Base-by-base conservation (phyloP, 106 monocot species). In the Xerophyta viscosa region DNA sequence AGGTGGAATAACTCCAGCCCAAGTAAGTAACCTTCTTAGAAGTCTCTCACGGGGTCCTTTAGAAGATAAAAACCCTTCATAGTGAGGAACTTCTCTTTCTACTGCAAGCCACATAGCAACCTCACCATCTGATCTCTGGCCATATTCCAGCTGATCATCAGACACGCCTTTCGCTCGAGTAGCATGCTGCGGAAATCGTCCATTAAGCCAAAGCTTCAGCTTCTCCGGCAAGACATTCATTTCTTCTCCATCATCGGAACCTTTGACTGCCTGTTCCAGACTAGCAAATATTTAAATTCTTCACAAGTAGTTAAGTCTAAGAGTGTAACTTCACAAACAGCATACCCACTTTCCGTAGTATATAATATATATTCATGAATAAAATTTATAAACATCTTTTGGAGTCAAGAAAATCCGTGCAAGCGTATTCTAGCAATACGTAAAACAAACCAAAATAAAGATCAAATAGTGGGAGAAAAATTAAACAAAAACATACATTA, bases 81-180 rank as follows among this genome's bases (percentile, higher is more conserved):
- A 96, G 29, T 66, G 84, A 64, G 81, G 78, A 15, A 79, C 71
- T 44, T 88, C 84, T 65, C 50, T 85, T 64, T 96, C 85, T 41
- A 85, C 84, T 46, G 89, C 96, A 69, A 96, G 75, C 89, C 88
- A 82, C 58, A 88, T 85, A 60, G 96, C 85, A 52, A 96, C 70
- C 13, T 81, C 67, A 15, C 13, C 58, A 45, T 79, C 75, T 29
- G 23, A 20, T 44, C 43, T 24, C 52, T 71, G 42, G 29, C 66
- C 61, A 60, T 43, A 22, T 26, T 68, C 58, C 20, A 59, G 11
- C 28, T 75, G 65, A 25, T 61, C 48, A 15, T 29, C 50, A 11
- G 31, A 57, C 30, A 31, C 50, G 3, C 37, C 58, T 47, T 73
- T 72, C 60, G 51, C 17, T 46, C 26, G 64, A 27, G 64, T 50